Percentiles rank a stretch among this genome's conserved stretches.
phyloP scores from a whole-genome alignment of 2,329 filamentous ascomycete species.

The Rutstroemia sp. region DNA sequence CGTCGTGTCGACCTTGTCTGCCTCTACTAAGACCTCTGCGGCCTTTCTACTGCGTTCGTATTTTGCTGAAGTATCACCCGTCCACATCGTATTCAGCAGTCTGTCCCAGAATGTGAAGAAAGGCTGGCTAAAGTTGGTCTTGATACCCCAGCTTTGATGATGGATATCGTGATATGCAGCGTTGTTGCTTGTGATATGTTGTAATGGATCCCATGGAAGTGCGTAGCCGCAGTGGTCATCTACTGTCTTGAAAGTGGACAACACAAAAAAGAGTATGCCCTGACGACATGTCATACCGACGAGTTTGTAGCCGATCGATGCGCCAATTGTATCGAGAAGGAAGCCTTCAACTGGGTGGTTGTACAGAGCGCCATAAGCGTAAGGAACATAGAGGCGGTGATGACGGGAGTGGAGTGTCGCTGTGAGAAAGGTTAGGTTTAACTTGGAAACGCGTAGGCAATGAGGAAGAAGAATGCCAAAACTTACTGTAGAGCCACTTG shows the following conservation, averaged over 20 bases:
- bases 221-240: constrained; percentile 96
- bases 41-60: constrained; percentile 26
- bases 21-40: constrained; percentile 24
- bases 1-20: constrained; percentile 15
- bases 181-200: constrained; percentile 89
- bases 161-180: constrained; percentile 96
- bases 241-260: constrained; percentile 90
- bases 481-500: constrained; percentile 90
- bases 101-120: constrained; percentile 96
- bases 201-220: constrained; percentile 92
- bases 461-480: neutral
- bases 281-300: constrained; percentile 79
- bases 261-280: constrained; percentile 81
- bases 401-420: constrained; percentile 89
- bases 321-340: constrained; percentile 82
- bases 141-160: constrained; percentile 98
- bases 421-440: constrained; percentile 30
- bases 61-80: constrained; percentile 22
- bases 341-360: constrained; percentile 95
- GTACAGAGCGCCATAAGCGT: constrained; percentile 94
- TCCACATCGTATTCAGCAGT: constrained; percentile 57
- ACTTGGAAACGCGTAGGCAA: neutral
- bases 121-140: constrained; percentile 84
- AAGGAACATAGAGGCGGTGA: constrained; percentile 94
- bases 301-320: constrained; percentile 74